These are phyloP conservation scores for Aspergillus pseudonomiae DNA, from an alignment of 2,329 filamentous ascomycete genomes.

Conservation along the genomic window DNA sequence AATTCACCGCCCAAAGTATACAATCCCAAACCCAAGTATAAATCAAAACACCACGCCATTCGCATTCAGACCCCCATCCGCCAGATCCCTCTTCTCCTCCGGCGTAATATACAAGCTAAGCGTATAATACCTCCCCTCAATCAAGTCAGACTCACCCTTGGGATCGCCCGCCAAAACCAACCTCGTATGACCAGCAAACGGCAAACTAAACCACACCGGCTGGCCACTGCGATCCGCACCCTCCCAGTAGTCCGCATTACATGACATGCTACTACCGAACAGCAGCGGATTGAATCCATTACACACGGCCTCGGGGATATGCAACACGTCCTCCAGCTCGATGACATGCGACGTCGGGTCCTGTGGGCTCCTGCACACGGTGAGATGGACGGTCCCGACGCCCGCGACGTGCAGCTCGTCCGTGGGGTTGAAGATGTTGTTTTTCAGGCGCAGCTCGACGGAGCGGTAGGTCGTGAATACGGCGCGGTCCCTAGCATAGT, in stretches of 20 bases:
- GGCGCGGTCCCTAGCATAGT: conserved; percentile 37
- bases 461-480: conserved; percentile 35
- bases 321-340: conserved; percentile 36
- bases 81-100: conserved; percentile 17
- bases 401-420: conserved; percentile 33
- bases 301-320: conserved; percentile 39
- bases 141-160: conserved; percentile 25
- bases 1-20: not conserved
- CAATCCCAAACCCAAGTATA: not conserved
- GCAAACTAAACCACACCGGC: conserved; percentile 23
- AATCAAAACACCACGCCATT: not conserved
- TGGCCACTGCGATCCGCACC: conserved; percentile 19
- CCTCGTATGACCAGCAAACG: conserved; percentile 24
- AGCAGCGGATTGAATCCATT: conserved; percentile 34
- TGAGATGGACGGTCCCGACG: conserved; percentile 36
- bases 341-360: conserved; percentile 28
- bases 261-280: conserved; percentile 29
- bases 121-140: conserved; percentile 26
- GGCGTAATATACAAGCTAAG: conserved; percentile 28
- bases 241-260: conserved; percentile 23
- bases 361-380: conserved; percentile 25
- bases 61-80: not conserved
- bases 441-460: conserved; percentile 20
- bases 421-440: conserved; percentile 28
- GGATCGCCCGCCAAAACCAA: conserved; percentile 19